Evolutionary conservation across 108 stramenopile genomes (phyloP).

Genomic region (Conticribra weissflogii): DNA sequence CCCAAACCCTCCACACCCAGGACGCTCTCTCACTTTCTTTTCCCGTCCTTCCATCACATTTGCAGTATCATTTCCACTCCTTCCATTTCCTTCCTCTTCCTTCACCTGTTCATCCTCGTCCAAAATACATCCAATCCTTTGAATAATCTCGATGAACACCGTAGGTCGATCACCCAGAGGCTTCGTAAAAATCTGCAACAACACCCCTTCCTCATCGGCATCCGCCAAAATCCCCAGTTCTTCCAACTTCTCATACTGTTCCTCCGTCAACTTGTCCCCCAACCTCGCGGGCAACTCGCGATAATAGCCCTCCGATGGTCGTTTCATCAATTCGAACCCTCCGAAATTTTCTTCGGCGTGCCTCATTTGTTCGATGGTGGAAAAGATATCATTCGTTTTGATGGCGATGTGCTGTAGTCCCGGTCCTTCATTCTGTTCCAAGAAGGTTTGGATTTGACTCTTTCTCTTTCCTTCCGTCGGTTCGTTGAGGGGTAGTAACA

Average conservation of each 20-base stretch:
- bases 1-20: slow-evolving; percentile 92
- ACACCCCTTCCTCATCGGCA: slow-evolving; percentile 85
- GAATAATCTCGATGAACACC: slow-evolving; percentile 90
- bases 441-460: slow-evolving; percentile 80
- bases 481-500: slow-evolving; percentile 87
- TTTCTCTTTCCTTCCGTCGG: slow-evolving; percentile 75
- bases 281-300: slow-evolving; percentile 53
- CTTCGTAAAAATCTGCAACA: slow-evolving; percentile 88
- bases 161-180: slow-evolving; percentile 88
- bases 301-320: slow-evolving; percentile 79
- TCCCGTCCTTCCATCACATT: too few relatives aligned
- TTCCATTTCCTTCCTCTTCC: slow-evolving; percentile 17
- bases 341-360: slow-evolving; percentile 60
- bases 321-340: slow-evolving; percentile 85
- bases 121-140: slow-evolving; percentile 84
- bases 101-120: slow-evolving; percentile 39
- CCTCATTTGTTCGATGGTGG: slow-evolving; percentile 71
- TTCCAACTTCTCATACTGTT: slow-evolving; percentile 59
- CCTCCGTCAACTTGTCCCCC: slow-evolving; percentile 49
- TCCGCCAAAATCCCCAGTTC: slow-evolving; percentile 86
- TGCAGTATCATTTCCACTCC: neutral
- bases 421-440: slow-evolving; percentile 87
- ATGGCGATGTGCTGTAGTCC: slow-evolving; percentile 91
- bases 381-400: slow-evolving; percentile 81
- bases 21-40: slow-evolving; percentile 40